Evolutionary conservation across 2,329 filamentous ascomycete genomes (phyloP).

Genomic region (Aspergillus tubingensis): DNA sequence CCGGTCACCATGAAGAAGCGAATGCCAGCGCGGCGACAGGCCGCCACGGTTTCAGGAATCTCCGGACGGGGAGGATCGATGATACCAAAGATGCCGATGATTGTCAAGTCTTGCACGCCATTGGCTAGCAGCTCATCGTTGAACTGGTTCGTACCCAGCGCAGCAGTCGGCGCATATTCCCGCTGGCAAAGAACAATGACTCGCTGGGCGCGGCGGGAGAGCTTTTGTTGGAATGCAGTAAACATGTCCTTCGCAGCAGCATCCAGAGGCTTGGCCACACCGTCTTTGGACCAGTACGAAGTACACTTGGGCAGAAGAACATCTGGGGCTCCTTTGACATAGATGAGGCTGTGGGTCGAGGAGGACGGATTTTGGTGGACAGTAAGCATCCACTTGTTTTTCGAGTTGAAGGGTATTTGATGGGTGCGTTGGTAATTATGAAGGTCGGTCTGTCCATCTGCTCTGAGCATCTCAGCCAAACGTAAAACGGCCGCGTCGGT

Average conservation of each 20-base stretch:
- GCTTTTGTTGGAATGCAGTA: constrained; percentile 64
- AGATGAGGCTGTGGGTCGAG: constrained; percentile 30
- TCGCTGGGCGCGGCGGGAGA: constrained; percentile 70
- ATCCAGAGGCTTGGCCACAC: constrained; percentile 56
- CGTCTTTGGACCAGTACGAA: constrained; percentile 57
- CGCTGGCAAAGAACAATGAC: constrained; percentile 70
- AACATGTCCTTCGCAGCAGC: constrained; percentile 50
- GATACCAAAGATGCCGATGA: constrained; percentile 56
- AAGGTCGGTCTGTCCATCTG: constrained; percentile 59
- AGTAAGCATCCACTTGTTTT: constrained; percentile 80
- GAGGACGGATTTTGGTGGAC: constrained; percentile 44
- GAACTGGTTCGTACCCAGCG: constrained; percentile 52
- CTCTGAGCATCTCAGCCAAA: constrained; percentile 66
- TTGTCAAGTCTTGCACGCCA: constrained; percentile 47
- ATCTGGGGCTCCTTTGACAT: constrained; percentile 78
- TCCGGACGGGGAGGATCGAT: constrained; percentile 44
- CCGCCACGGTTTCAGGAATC: constrained; percentile 36
- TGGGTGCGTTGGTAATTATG: constrained; percentile 65
- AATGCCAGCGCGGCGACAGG: constrained; percentile 40
- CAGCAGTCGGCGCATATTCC: constrained; percentile 46
- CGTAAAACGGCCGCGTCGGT: constrained; percentile 74
- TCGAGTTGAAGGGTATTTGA: constrained; percentile 76
- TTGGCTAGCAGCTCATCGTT: constrained; percentile 51
- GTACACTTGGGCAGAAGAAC: constrained; percentile 68
- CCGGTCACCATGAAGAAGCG: constrained; percentile 50